Base-by-base conservation (phyloP, 371 early-diverging fungal species). In the Lichtheimia hyalospora region DNA sequence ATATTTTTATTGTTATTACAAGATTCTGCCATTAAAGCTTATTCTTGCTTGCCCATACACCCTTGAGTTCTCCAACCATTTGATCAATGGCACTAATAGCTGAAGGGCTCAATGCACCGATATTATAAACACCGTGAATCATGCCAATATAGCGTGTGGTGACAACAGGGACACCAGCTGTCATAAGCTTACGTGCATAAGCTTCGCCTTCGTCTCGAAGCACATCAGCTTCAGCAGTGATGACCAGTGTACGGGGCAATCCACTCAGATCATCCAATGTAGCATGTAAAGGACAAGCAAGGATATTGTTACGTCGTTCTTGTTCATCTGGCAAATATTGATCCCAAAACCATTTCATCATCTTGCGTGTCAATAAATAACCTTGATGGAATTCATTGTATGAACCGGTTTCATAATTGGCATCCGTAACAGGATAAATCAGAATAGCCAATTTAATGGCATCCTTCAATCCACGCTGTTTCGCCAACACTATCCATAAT, bases 181-280 rank as follows among this genome's bases (percentile, higher is more conserved):
- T 15, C 3, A 41, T 16, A 10, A 77, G 43, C 10, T 60, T 64
- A 12, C 61, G 63, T 4, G 66, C 74, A 57, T 68, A 74, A 0
- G 46, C 54, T 27, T 77, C 78, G n/a, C 69, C 78, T 49, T 72
- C 74, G 51, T 68, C 68, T 43, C 78, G 60, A 23, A 77, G 54
- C 0, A 70, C 68, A 59, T 77, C 78, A 14, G 48, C 60, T 52
- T 77, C 78, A 25, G 70, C 72, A 5, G 69, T 72, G 2, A 74
- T 61, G 0, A 74, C 40, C n/a, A 77, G 34, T 4, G 75, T 63
- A 2, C 59, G 70, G 0, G 78, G 70, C 0, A 77, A 52, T 4
- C 61, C 69, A 20, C 64, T 58, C 12, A 77, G 57, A 1, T 64
- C 62, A 8, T 74, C 73, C 6, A 15, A 4, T 5, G 67, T 49